These are phyloP conservation scores for Nyssa sinensis DNA, from an alignment of 148 eudicot genomes.

Conservation along the genomic window DNA sequence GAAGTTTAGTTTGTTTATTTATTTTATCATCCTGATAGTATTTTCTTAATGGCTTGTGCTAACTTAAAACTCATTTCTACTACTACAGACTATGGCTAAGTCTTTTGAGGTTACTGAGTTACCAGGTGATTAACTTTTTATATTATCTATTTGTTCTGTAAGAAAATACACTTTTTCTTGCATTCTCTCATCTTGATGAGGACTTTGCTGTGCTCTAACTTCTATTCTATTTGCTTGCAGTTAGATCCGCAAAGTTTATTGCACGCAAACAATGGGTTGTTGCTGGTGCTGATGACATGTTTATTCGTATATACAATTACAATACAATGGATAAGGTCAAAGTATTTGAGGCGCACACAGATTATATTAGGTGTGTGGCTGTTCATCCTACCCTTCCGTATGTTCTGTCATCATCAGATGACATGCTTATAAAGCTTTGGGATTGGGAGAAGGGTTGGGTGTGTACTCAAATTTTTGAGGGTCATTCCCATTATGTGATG, in stretches of 20 bases:
- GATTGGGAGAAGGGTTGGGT: slow-evolving; percentile 96
- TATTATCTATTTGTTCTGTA: neutral
- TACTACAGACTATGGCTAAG: slow-evolving; percentile 51
- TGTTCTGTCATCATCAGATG: slow-evolving; percentile 93
- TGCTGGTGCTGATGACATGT: slow-evolving; percentile 97
- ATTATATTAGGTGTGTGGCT: slow-evolving; percentile 90
- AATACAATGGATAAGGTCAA: slow-evolving; percentile 86
- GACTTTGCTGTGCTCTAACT: slow-evolving; percentile 3
- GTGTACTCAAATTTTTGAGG: slow-evolving; percentile 91
- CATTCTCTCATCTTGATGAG: slow-evolving; percentile 13
- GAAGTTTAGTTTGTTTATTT: neutral
- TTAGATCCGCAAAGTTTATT: slow-evolving; percentile 84
- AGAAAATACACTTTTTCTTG: neutral
- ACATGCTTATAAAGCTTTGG: slow-evolving; percentile 99
- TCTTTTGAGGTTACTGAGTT: slow-evolving; percentile 60
- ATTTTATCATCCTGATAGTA: neutral
- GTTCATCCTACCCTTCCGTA: slow-evolving; percentile 94
- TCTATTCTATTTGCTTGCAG: slow-evolving; percentile 36
- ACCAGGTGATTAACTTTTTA: slow-evolving; percentile 32
- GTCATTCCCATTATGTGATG: slow-evolving; percentile 94
- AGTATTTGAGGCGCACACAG: slow-evolving; percentile 93
- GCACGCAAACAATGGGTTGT: slow-evolving; percentile 94
- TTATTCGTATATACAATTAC: slow-evolving; percentile 81
- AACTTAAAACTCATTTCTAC: slow-evolving; percentile 5
- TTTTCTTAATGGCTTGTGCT: neutral